Base-by-base conservation (phyloP, 768 basidiomycete genomes). In the Ephemerocybe angulata region DNA sequence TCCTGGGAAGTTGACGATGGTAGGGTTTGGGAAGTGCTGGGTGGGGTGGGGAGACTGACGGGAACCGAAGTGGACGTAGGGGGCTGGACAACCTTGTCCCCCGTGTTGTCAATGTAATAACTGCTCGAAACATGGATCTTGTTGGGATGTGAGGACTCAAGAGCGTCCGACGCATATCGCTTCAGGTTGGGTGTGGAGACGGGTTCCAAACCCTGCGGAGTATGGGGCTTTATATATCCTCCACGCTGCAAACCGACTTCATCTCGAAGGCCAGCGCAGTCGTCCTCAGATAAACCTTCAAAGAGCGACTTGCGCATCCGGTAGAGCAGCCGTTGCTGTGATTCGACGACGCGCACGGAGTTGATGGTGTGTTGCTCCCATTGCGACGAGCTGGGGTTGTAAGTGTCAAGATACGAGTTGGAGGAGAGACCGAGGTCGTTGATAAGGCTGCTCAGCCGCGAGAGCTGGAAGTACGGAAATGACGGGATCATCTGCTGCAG, bases 361-460 rank as follows among this genome's bases (percentile, higher is more conserved):
- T 72, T 73, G 55, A 84, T 76, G 35, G 77, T 72, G 60, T 87
- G 85, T 56, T 87, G 86, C 50, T 86, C 85, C 87, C 87, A 88
- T 52, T 84, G 78, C 0, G 77, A 72, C 0, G 82, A 76, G 1
- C 63, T 56, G 7, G 76, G 72, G 54, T 83, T 79, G 64, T 77
- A 88, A 2, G 81, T 74, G 58, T 88, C 87, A 41, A 88, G 70
- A 62, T 82, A 87, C 2, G 84, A 80, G 12, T 68, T 66, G 1
- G 73, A 52, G 0, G 72, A 72, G 15, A 88, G 72, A 7, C 79
- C 79, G 21, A 88, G 76, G 59, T 85, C 83, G 12, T 71, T 65
- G 3, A 83, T 73, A 54, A 88, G 71, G 7, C 77, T 68, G 7
- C 74, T 66, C 58, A 85, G 75, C 24, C 76, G 73, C 4, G 80